Conservation (phyloP, 495 filamentous ascomycete species). For the Massariosphaeria phaeospora region DNA sequence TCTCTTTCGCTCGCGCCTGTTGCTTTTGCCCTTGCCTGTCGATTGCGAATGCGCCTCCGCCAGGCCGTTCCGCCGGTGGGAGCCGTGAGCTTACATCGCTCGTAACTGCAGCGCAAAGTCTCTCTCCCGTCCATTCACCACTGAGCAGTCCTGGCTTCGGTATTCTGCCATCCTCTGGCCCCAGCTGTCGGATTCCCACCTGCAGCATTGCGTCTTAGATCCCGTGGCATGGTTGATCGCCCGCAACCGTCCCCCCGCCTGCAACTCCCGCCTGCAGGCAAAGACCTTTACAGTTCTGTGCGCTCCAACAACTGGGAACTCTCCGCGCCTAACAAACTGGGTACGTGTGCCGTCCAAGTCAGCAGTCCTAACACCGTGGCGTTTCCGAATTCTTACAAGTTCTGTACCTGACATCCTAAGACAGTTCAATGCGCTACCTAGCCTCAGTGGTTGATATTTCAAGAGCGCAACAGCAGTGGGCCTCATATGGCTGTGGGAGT, state of each 20-base stretch:
- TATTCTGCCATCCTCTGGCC: constrained; percentile 21
- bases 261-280: constrained; percentile 26
- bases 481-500: constrained; percentile 33
- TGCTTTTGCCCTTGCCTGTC: constrained; percentile 24
- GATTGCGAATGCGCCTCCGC: constrained; percentile 17
- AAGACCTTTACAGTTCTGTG: constrained; percentile 28
- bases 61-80: constrained; percentile 1
- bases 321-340: constrained; percentile 9
- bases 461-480: constrained; percentile 14
- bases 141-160: constrained; percentile 8
- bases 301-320: constrained; percentile 29
- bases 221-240: constrained; percentile 33
- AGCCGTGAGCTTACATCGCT: constrained; percentile 9
- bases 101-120: constrained; percentile 10
- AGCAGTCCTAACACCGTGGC: neutral
- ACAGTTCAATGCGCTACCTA: constrained; percentile 22
- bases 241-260: constrained; percentile 30
- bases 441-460: constrained; percentile 11
- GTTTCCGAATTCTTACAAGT: constrained; percentile 3
- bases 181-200: constrained; percentile 30
- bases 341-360: constrained; percentile 9
- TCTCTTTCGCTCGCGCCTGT: constrained; percentile 11
- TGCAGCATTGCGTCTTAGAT: constrained; percentile 30
- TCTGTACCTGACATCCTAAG: no score
- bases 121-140: neutral